phyloP scores from a whole-genome alignment of 2,329 filamentous ascomycete genomes.

The Pyrenochaeta sp. region DNA sequence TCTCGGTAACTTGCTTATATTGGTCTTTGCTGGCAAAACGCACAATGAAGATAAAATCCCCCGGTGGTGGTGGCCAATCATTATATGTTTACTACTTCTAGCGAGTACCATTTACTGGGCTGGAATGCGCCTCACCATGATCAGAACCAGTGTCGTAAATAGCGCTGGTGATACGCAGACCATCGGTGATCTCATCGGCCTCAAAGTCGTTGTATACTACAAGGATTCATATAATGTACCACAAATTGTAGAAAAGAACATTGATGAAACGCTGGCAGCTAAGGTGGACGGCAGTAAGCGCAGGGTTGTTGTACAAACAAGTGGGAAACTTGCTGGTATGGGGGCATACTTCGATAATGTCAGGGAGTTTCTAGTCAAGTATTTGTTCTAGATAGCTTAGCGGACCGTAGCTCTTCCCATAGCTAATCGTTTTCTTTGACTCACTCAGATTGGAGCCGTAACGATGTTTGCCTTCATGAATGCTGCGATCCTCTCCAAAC shows the following conservation, averaged over 20 bases:
- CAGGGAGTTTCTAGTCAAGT: neutral
- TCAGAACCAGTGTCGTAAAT: neutral
- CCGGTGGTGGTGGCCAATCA: slow-evolving; percentile 12
- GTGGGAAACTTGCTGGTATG: neutral
- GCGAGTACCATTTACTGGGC: slow-evolving; percentile 9
- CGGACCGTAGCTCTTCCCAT: neutral
- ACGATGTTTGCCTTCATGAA: neutral
- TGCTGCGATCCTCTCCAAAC: slow-evolving; percentile 1
- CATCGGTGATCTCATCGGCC: slow-evolving; percentile 6
- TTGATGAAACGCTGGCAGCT: neutral
- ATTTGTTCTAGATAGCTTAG: neutral
- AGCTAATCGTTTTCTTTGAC: neutral
- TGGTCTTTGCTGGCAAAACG: slow-evolving; percentile 1
- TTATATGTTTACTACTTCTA: slow-evolving; percentile 1
- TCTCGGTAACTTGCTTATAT: slow-evolving; percentile 3
- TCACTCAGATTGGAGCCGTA: neutral
- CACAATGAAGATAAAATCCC: slow-evolving; percentile 2
- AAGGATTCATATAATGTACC: neutral
- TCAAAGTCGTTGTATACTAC: slow-evolving; percentile 3
- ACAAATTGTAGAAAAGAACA: neutral
- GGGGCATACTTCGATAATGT: neutral
- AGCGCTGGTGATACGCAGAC: neutral
- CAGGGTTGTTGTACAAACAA: neutral
- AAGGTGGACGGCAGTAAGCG: neutral
- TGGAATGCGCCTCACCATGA: neutral